Conservation (phyloP, 768 basidiomycete species). For the Chalciporus pseudorubinellus region DNA sequence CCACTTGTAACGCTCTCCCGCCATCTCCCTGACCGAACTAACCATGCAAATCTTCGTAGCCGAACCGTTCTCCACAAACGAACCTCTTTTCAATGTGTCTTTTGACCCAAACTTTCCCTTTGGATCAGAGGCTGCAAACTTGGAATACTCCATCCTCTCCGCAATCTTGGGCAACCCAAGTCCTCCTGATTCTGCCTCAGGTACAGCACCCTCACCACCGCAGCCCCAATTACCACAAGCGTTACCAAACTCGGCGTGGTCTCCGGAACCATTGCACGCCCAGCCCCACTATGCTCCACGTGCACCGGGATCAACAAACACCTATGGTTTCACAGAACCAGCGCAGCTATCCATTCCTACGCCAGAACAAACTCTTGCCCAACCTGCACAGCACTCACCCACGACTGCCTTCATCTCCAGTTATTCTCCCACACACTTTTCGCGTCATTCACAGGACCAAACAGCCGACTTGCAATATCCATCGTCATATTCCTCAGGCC, state of each 20-base stretch:
- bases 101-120: constrained; percentile 67
- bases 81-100: constrained; percentile 58
- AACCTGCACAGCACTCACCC: constrained; percentile 27
- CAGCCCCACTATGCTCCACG: constrained; percentile 30
- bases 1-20: constrained; percentile 30
- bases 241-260: constrained; percentile 37
- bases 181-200: constrained; percentile 36
- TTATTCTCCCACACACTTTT: constrained; percentile 33
- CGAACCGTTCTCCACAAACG: constrained; percentile 50
- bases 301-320: constrained; percentile 11
- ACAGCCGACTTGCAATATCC: constrained; percentile 42
- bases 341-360: constrained; percentile 32
- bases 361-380: constrained; percentile 31
- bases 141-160: constrained; percentile 93
- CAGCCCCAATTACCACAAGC: constrained; percentile 23
- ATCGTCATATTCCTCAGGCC: constrained; percentile 22
- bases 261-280: constrained; percentile 33
- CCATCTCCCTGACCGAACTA: background rate
- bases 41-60: constrained; percentile 27
- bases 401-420: constrained; percentile 28
- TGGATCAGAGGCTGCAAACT: constrained; percentile 86
- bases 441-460: constrained; percentile 29
- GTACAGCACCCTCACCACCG: constrained; percentile 26
- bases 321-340: constrained; percentile 27
- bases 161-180: constrained; percentile 83